phyloP scores from a whole-genome alignment of 2,329 filamentous ascomycete genomes.

The Intubia oerlemansii region DNA sequence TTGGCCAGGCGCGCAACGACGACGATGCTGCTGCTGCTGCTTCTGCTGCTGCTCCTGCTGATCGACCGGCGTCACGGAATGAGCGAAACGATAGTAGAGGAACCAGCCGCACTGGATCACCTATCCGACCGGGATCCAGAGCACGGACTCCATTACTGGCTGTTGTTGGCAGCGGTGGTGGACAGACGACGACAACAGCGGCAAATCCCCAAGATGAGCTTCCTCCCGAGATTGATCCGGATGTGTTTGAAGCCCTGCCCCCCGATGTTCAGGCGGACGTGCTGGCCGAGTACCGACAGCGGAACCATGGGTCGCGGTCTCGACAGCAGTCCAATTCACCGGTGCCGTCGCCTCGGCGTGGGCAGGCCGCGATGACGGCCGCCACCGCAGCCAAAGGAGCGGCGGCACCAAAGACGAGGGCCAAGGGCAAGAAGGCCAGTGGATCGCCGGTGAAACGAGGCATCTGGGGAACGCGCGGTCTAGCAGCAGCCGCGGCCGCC shows the following conservation, averaged over 20 bases:
- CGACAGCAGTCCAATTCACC: no score
- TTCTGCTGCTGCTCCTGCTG: no score
- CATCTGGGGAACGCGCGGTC: constrained; percentile 4
- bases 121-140: no score
- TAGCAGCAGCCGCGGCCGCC: constrained; percentile 1
- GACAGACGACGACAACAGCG: constrained; percentile 9
- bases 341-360: constrained; percentile 11
- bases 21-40: no score
- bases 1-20: no score
- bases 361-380: background rate
- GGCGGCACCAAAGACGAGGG: constrained; percentile 8
- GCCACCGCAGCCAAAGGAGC: constrained; percentile 31
- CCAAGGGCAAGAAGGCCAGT: background rate
- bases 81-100: no score
- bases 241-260: constrained; percentile 1
- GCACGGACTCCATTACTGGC: no score
- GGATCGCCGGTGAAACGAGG: constrained; percentile 3
- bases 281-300: constrained; percentile 53
- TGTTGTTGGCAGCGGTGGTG: no score
- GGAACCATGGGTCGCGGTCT: no score
- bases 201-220: constrained; percentile 14
- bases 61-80: no score
- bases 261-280: constrained; percentile 35
- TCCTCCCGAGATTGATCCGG: background rate
- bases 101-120: no score